Evolutionary conservation across 768 basidiomycete genomes (phyloP).

Genomic region (Boletus insuetus): DNA sequence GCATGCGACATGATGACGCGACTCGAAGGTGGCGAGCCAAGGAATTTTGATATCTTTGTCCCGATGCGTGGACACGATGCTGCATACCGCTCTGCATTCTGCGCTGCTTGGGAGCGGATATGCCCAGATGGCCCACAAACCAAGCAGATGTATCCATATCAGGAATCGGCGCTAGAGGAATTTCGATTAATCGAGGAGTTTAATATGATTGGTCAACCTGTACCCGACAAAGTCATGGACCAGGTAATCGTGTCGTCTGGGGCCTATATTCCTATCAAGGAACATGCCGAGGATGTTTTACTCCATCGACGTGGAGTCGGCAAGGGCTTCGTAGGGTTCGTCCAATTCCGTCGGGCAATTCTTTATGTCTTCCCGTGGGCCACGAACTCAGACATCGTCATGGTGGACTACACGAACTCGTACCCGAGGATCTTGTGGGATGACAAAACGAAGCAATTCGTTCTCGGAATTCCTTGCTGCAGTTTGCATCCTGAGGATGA

Average conservation of each 20-base stretch:
- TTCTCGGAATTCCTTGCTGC: conserved; percentile 8
- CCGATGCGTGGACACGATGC: neutral
- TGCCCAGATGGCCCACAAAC: neutral
- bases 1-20: conserved; percentile 12
- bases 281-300: conserved; percentile 11
- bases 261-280: conserved; percentile 9
- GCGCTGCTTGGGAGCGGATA: conserved; percentile 2
- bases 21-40: neutral
- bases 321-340: conserved; percentile 8
- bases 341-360: conserved; percentile 8
- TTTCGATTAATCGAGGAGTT: conserved; percentile 15
- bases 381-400: conserved; percentile 12
- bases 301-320: conserved; percentile 10
- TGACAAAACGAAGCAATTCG: conserved; percentile 10
- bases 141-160: conserved; percentile 5
- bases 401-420: conserved; percentile 15
- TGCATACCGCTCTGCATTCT: conserved; percentile 8
- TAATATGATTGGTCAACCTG: conserved; percentile 10
- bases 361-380: conserved; percentile 10
- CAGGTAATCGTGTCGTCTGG: conserved; percentile 12
- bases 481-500: conserved; percentile 6
- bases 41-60: neutral
- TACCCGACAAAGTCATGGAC: conserved; percentile 9
- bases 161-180: conserved; percentile 2
- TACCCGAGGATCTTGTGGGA: conserved; percentile 12